A percentile compares a stretch with the other conserved stretches of the same genome.
These are phyloP conservation scores for Prunus padus DNA, from an alignment of 306 rosid species.

Conservation along the genomic window DNA sequence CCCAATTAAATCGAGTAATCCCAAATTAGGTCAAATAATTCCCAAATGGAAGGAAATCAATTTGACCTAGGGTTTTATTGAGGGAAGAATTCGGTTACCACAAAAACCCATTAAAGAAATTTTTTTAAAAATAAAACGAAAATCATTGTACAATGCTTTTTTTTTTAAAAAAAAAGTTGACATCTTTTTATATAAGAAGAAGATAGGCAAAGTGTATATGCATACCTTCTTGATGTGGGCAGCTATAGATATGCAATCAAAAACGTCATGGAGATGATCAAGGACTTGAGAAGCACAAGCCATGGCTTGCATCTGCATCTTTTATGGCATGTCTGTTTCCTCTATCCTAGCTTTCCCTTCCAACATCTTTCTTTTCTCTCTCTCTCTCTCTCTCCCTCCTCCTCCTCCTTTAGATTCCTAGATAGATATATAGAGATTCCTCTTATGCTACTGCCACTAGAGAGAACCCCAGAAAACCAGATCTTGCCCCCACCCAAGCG, in stretches of 20 bases:
- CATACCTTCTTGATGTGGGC: constrained; percentile 64
- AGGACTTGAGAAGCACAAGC: constrained; percentile 83
- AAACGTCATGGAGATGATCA: constrained; percentile 81
- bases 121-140: background rate
- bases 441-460: no score
- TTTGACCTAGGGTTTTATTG: no score
- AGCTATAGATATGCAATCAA: constrained; percentile 61
- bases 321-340: constrained; percentile 72
- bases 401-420: constrained; percentile 6
- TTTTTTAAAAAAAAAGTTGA: background rate
- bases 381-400: background rate
- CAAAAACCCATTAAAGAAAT: background rate
- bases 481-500: no score
- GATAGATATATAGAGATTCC: background rate
- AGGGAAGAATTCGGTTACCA: no score
- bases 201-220: no score
- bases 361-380: constrained; percentile 46
- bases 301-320: constrained; percentile 84
- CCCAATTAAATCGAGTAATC: no score
- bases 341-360: constrained; percentile 71
- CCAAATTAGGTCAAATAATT: no score
- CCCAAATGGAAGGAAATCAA: no score
- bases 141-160: background rate
- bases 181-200: background rate
- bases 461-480: no score